Percentiles rank a stretch among this genome's conserved stretches.
Conservation (phyloP, 2,329 filamentous ascomycete species). For the Ophiosphaerella narmari region DNA sequence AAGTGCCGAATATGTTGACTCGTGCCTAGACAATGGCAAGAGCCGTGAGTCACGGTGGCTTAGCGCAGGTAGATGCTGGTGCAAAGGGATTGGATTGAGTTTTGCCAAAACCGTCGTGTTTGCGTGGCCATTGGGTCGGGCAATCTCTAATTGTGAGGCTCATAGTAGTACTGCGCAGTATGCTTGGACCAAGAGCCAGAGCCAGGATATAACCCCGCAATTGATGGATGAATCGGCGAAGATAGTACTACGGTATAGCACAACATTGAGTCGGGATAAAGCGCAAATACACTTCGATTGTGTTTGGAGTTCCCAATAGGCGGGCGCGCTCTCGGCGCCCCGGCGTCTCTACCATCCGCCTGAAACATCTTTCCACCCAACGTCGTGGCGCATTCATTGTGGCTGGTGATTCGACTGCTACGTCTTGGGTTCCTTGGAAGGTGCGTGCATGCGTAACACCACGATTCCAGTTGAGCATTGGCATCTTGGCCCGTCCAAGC, state of each 20-base stretch:
- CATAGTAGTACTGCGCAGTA: no score
- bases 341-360: conserved; percentile 13
- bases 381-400: conserved; percentile 7
- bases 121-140: no score
- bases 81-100: no score
- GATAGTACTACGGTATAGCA: no score
- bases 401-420: conserved; percentile 4
- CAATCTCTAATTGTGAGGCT: no score
- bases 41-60: not conserved
- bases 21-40: not conserved
- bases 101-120: no score
- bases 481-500: conserved; percentile 3
- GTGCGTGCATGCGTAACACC: not conserved
- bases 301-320: conserved; percentile 5
- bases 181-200: not conserved
- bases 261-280: not conserved
- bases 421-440: not conserved
- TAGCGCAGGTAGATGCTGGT: no score
- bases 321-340: conserved; percentile 11
- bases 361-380: conserved; percentile 2
- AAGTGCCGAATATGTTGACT: not conserved
- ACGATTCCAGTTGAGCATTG: not conserved
- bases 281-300: conserved; percentile 5
- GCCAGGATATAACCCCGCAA: not conserved
- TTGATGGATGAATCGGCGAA: no score